These are phyloP conservation scores for Pichia sorboxylosa DNA, from an alignment of 1,139 yeast genomes.

Conservation along the genomic window DNA sequence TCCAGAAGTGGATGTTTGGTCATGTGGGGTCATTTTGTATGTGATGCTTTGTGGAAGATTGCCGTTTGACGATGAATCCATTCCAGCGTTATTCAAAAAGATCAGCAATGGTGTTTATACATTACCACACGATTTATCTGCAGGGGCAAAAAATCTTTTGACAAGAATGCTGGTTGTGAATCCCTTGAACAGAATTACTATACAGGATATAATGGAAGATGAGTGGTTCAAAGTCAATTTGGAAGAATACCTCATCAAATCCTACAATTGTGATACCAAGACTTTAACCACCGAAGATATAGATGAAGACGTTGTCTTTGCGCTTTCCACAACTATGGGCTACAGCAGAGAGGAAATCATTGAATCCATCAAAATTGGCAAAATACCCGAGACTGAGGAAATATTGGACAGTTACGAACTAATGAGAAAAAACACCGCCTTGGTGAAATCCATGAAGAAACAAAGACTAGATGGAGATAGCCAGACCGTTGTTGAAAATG, in stretches of 20 bases:
- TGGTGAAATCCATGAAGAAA: constrained; percentile 54
- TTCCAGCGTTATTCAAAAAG: constrained; percentile 90
- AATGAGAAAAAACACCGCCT: constrained; percentile 71
- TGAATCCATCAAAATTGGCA: constrained; percentile 47
- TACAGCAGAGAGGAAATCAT: constrained; percentile 79
- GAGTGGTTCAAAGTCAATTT: constrained; percentile 87
- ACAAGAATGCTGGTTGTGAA: constrained; percentile 94
- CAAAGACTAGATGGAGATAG: constrained; percentile 17
- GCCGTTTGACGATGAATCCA: constrained; percentile 96
- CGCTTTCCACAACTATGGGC: constrained; percentile 83
- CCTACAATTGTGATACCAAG: constrained; percentile 37
- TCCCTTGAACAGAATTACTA: constrained; percentile 90
- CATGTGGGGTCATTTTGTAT: constrained; percentile 90
- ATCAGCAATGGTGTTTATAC: constrained; percentile 93
- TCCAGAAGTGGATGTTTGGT: constrained; percentile 98
- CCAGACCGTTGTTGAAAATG: constrained; percentile 1
- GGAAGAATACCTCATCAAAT: constrained; percentile 74
- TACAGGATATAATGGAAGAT: constrained; percentile 88
- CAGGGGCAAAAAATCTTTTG: constrained; percentile 78
- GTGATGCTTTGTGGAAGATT: constrained; percentile 96
- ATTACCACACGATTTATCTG: constrained; percentile 76
- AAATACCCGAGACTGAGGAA: constrained; percentile 44
- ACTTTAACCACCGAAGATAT: constrained; percentile 29
- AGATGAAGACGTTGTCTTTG: constrained; percentile 71
- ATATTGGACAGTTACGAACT: constrained; percentile 85